phyloP scores from a whole-genome alignment of 352 stramenopile species.

The Pythium chondricola region DNA sequence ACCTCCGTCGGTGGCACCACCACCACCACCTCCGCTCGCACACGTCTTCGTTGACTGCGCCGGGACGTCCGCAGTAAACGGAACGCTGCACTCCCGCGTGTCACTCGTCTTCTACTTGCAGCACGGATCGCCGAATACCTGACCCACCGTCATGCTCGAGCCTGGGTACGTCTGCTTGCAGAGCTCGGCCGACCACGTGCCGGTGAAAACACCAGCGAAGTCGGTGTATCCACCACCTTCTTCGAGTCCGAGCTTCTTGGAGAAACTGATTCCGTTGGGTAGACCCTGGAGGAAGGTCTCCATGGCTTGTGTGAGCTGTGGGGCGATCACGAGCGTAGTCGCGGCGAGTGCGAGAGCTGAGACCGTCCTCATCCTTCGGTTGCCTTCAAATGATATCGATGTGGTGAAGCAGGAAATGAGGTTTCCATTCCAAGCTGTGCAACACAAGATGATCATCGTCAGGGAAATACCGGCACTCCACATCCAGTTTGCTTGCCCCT shows the following conservation, averaged over 20 bases:
- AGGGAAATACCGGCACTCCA: too few relatives aligned
- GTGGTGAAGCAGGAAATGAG: too few relatives aligned
- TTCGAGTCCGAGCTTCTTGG: constrained; percentile 14
- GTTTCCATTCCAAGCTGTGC: too few relatives aligned
- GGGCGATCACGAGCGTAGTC: constrained; percentile 1
- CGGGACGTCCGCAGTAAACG: constrained; percentile 12
- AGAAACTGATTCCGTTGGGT: constrained; percentile 10
- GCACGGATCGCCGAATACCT: constrained; percentile 17
- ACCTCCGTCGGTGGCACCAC: background rate
- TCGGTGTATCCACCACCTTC: constrained; percentile 7
- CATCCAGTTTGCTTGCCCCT: too few relatives aligned
- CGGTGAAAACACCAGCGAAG: constrained; percentile 10
- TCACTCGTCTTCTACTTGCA: constrained; percentile 13
- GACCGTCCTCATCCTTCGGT: constrained; percentile 2
- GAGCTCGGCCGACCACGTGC: constrained; percentile 9
- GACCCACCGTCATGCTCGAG: constrained; percentile 11
- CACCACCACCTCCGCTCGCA: background rate
- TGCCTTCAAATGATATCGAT: too few relatives aligned
- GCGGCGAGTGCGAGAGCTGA: background rate
- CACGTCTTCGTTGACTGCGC: constrained; percentile 12
- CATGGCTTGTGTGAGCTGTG: constrained; percentile 3
- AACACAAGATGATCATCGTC: too few relatives aligned
- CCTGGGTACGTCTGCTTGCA: constrained; percentile 15
- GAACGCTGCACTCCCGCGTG: constrained; percentile 6
- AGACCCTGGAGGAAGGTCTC: constrained; percentile 9